Evolutionary conservation across 2,329 filamentous ascomycete species (phyloP).

Genomic region (Pestalotiopsis sp.): DNA sequence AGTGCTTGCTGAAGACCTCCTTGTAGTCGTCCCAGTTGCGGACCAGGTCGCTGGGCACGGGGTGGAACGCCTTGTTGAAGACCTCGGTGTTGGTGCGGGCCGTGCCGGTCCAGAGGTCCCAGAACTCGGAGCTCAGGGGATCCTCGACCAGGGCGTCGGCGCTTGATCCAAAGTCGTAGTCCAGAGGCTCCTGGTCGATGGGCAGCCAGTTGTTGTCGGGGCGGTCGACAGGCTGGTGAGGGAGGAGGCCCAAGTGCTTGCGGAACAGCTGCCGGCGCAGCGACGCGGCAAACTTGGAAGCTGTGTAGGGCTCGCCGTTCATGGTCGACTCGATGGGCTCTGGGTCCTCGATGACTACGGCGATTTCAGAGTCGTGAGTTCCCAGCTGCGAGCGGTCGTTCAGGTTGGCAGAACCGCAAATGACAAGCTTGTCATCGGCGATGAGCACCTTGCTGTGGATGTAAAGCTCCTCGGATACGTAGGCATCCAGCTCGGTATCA

Average conservation of each 20-base stretch:
- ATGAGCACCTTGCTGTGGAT: slow-evolving; percentile 90
- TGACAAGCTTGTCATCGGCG: slow-evolving; percentile 80
- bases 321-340: slow-evolving; percentile 71
- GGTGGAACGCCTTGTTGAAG: slow-evolving; percentile 82
- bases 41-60: slow-evolving; percentile 69
- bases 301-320: slow-evolving; percentile 71
- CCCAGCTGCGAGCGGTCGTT: slow-evolving; percentile 90
- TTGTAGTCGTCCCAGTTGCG: slow-evolving; percentile 75
- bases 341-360: slow-evolving; percentile 83
- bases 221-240: slow-evolving; percentile 68
- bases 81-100: slow-evolving; percentile 79
- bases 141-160: slow-evolving; percentile 72
- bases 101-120: slow-evolving; percentile 70
- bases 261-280: slow-evolving; percentile 86
- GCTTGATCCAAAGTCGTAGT: slow-evolving; percentile 70
- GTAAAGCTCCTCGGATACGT: slow-evolving; percentile 67
- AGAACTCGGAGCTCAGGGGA: slow-evolving; percentile 70
- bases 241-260: slow-evolving; percentile 85
- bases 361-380: slow-evolving; percentile 84
- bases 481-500: slow-evolving; percentile 60
- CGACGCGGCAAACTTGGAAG: slow-evolving; percentile 75
- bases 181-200: slow-evolving; percentile 69
- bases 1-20: slow-evolving; percentile 68
- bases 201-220: slow-evolving; percentile 78
- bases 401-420: slow-evolving; percentile 87